These are phyloP conservation scores for Monilinia polystroma DNA, from an alignment of 2,329 filamentous ascomycete genomes.

Conservation along the genomic window DNA sequence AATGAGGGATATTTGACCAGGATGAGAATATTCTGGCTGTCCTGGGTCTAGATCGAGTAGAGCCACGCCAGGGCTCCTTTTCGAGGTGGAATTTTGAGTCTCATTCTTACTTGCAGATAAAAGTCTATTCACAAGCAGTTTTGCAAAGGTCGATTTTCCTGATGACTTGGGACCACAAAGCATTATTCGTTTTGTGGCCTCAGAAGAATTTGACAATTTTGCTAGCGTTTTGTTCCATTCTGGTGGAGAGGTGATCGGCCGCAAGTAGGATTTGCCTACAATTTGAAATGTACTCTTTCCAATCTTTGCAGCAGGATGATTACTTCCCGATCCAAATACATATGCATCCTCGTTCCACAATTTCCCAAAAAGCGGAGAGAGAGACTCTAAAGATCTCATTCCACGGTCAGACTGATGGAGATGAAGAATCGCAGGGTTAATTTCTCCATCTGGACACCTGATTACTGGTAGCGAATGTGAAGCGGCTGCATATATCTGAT, in stretches of 20 bases:
- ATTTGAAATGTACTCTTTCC: constrained; percentile 49
- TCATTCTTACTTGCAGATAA: constrained; percentile 41
- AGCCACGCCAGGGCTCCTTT: constrained; percentile 43
- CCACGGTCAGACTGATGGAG: constrained; percentile 50
- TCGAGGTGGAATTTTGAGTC: not conserved
- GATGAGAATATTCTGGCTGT: constrained; percentile 71
- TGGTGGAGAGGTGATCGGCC: constrained; percentile 56
- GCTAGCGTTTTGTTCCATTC: constrained; percentile 55
- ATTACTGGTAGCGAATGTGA: constrained; percentile 71
- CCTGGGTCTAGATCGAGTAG: constrained; percentile 73
- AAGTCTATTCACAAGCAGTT: constrained; percentile 64
- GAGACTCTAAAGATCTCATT: constrained; percentile 53
- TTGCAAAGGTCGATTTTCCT: constrained; percentile 74
- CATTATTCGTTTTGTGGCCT: constrained; percentile 48
- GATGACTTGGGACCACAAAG: constrained; percentile 70
- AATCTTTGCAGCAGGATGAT: constrained; percentile 25
- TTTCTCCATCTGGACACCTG: constrained; percentile 47
- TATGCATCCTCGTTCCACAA: constrained; percentile 58
- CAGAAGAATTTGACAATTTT: constrained; percentile 38
- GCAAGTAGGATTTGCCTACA: constrained; percentile 50
- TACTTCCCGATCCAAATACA: constrained; percentile 29
- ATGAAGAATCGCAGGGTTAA: constrained; percentile 55
- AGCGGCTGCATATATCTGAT: constrained; percentile 64
- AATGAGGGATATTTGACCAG: constrained; percentile 68
- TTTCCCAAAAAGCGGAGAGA: constrained; percentile 65